Evolutionary conservation across 768 basidiomycete species (phyloP), one percentile per base, ranked within the genome.

Genomic region (Pleurotus tuoliensis): DNA sequence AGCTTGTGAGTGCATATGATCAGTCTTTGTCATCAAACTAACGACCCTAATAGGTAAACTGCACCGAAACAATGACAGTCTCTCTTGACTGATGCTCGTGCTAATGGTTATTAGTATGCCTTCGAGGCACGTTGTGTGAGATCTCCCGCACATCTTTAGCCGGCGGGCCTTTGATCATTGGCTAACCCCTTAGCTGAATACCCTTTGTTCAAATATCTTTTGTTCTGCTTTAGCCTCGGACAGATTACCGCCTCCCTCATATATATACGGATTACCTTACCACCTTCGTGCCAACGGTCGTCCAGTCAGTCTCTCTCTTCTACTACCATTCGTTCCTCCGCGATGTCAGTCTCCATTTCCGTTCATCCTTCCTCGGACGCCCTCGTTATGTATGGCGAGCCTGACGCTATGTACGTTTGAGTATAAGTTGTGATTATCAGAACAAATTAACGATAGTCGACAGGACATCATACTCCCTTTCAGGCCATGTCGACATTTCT

Each of bases 391-490:
- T 84, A 83, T 64, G 92, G 90, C 55, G 76, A 80, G 25, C 80
- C 84, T 5, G 83, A 90, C 68, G 59, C 75, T 53, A 76, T 72
- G 92, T 92, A 66, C 73, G 88, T 49, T 18, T 37, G 45, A 18
- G 12, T 34, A 12, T 47, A 18, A 38, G n/a, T 44, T 46, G 47
- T 38, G 6, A 27, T 15, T 13, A 25, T 25, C n/a, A 16, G 56
- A 53, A 45, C 50, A 13, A 50, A 55, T n/a, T 59, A 25, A 37
- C 43, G 30, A 34, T 3, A 34, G 30, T 34, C 30, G 40, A 34
- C 56, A 97, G 94, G 57, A 86, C 89, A 56, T 85, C 85, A 1
- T 96, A 94, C 69, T 95, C 94, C 8, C 79, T 97, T 45, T 88
- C 92, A 7, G 94, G 94, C 3, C 81, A 93, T 66, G 74, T 96